Conservation (phyloP, 2,329 filamentous ascomycete species). For the Hymenoscyphus scutula region DNA sequence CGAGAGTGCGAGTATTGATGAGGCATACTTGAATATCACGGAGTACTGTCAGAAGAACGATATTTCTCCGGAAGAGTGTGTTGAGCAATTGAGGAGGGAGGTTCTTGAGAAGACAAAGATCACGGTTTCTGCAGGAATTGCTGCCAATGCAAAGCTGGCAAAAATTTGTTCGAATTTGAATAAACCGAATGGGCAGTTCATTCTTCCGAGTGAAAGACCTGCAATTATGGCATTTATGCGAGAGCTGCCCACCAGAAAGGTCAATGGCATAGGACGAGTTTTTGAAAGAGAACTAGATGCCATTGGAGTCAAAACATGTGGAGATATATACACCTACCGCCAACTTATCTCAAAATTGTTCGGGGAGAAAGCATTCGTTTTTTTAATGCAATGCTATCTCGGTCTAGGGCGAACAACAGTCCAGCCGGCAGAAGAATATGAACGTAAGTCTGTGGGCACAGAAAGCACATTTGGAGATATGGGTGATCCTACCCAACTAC, state of each 20-base stretch:
- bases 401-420: slow-evolving; percentile 83
- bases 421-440: slow-evolving; percentile 83
- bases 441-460: slow-evolving; percentile 90
- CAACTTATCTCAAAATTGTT: slow-evolving; percentile 75
- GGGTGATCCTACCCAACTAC: slow-evolving; percentile 62
- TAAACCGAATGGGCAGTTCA: slow-evolving; percentile 92
- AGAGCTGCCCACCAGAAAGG: slow-evolving; percentile 78
- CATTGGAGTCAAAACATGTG: slow-evolving; percentile 83
- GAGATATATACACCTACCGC: slow-evolving; percentile 77
- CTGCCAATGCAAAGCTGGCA: slow-evolving; percentile 86
- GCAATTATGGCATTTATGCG: slow-evolving; percentile 85
- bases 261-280: slow-evolving; percentile 92
- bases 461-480: slow-evolving; percentile 89
- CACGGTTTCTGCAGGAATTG: slow-evolving; percentile 91
- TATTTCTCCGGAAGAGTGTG: slow-evolving; percentile 68
- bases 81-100: slow-evolving; percentile 74
- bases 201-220: slow-evolving; percentile 67
- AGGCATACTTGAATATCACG: slow-evolving; percentile 95
- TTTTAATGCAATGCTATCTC: slow-evolving; percentile 79
- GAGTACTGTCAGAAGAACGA: slow-evolving; percentile 71
- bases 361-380: slow-evolving; percentile 86
- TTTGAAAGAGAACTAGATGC: slow-evolving; percentile 88
- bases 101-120: slow-evolving; percentile 75
- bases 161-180: slow-evolving; percentile 96
- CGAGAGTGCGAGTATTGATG: slow-evolving; percentile 91